A percentile compares a stretch with the other conserved stretches of the same genome.
These are phyloP conservation scores for Antarctomyces pellizariae DNA, from an alignment of 495 filamentous ascomycete species.

Conservation along the genomic window DNA sequence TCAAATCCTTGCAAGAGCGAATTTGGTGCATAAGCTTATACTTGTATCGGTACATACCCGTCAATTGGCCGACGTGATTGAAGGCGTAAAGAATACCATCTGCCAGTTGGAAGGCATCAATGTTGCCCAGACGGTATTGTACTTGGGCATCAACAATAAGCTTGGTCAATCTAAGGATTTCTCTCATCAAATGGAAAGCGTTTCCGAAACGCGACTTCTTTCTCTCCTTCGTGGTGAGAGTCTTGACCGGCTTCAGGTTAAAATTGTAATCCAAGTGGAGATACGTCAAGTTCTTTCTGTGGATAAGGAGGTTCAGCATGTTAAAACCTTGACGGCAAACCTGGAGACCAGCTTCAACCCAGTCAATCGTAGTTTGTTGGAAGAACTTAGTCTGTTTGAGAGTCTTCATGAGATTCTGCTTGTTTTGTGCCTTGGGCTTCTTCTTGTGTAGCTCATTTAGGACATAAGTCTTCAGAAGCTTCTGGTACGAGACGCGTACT, in stretches of 20 bases:
- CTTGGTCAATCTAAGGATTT: conserved; percentile 94
- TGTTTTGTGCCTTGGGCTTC: conserved; percentile 81
- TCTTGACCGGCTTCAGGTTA: conserved; percentile 98
- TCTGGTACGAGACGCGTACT: conserved; percentile 97
- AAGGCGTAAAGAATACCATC: conserved; percentile 98
- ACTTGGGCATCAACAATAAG: conserved; percentile 97
- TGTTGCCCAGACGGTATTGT: conserved; percentile 93
- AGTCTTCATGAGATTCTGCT: conserved; percentile 73
- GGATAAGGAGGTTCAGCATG: conserved; percentile 96
- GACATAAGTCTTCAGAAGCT: conserved; percentile 87
- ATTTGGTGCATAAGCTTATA: conserved; percentile 99
- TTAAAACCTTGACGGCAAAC: conserved; percentile 98
- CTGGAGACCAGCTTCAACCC: conserved; percentile 97
- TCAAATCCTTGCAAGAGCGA: conserved; percentile 94
- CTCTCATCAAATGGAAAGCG: conserved; percentile 96
- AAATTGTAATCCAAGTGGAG: conserved; percentile 99
- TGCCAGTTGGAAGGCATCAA: conserved; percentile 96
- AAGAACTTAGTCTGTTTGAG: conserved; percentile 96
- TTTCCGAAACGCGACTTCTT: conserved; percentile 99
- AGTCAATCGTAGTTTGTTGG: conserved; percentile 97
- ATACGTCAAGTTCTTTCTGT: conserved; percentile 96
- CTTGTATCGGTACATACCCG: conserved; percentile 99
- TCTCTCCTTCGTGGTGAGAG: conserved; percentile 92
- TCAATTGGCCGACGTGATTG: conserved; percentile 97
- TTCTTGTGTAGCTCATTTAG: conserved; percentile 93